A percentile compares a stretch with the other conserved stretches of the same genome.
Evolutionary conservation across 2,329 filamentous ascomycete genomes (phyloP).

Genomic region (Xylaria sp.): DNA sequence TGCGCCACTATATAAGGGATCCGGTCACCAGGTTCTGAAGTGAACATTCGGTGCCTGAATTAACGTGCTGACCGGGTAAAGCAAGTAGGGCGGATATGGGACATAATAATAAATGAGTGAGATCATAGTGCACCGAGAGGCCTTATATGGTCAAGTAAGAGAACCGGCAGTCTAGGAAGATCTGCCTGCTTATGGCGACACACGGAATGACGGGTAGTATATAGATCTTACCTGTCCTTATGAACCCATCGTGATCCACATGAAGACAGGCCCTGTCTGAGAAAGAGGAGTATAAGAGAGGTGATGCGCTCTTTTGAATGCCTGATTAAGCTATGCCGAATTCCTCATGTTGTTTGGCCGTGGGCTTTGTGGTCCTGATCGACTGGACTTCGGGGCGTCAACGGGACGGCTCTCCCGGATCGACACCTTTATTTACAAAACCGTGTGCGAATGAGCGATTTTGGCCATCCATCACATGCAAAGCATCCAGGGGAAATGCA

Average conservation of each 20-base stretch:
- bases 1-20: not conserved
- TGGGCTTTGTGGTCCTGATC: not conserved
- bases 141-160: slow-evolving; percentile 18
- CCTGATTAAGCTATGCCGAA: slow-evolving; percentile 17
- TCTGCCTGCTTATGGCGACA: slow-evolving; percentile 2
- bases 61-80: not conserved
- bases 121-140: not conserved
- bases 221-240: slow-evolving; percentile 2
- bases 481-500: not conserved
- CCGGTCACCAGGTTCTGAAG: not conserved
- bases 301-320: slow-evolving; percentile 23
- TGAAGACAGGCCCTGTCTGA: slow-evolving; percentile 13
- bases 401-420: slow-evolving; percentile 27
- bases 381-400: not conserved
- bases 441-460: not conserved
- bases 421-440: slow-evolving; percentile 28
- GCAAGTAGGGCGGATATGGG: not conserved
- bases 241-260: not conserved
- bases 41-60: not conserved
- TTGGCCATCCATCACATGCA: slow-evolving; percentile 3
- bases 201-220: slow-evolving; percentile 26
- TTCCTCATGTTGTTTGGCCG: not conserved
- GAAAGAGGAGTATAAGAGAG: not conserved
- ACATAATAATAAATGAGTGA: not conserved
- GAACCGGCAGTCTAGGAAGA: not conserved